Evolutionary conservation across 345 rosid genomes (phyloP).

Genomic region (Cochlearia excelsa): DNA sequence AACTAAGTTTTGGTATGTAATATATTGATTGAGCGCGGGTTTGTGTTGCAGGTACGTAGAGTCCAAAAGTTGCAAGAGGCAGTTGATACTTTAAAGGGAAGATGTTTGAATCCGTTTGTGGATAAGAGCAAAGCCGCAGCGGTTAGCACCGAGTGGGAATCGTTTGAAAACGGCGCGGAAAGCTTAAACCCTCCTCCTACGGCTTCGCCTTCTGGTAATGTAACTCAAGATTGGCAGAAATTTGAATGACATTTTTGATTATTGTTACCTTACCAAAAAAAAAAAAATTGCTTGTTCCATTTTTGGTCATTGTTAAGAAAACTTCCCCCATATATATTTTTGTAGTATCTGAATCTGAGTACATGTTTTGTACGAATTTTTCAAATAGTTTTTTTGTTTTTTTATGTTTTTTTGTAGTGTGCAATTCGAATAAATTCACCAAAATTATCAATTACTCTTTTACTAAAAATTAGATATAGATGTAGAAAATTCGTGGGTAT

Average conservation of each 20-base stretch:
- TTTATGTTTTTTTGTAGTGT: too few relatives aligned
- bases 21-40: constrained; percentile 8
- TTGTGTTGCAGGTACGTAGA: constrained; percentile 55
- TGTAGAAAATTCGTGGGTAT: too few relatives aligned
- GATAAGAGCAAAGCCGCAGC: constrained; percentile 44
- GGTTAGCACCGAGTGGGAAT: constrained; percentile 75
- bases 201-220: constrained; percentile 45
- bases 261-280: constrained; percentile 8
- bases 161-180: constrained; percentile 66
- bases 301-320: constrained; percentile 10
- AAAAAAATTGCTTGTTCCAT: not conserved
- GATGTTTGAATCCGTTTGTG: constrained; percentile 55
- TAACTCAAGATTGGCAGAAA: constrained; percentile 69
- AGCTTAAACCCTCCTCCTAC: constrained; percentile 67
- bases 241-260: constrained; percentile 50
- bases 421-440: not conserved
- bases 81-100: constrained; percentile 66
- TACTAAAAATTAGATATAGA: not conserved
- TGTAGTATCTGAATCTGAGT: not conserved
- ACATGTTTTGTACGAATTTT: constrained; percentile 4
- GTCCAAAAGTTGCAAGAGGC: constrained; percentile 66
- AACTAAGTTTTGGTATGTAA: too few relatives aligned
- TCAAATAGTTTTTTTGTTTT: not conserved
- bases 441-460: not conserved
- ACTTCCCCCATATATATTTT: not conserved